phyloP scores from a whole-genome alignment of 2,329 filamentous ascomycete genomes.

The Calonectria pauciramosa region DNA sequence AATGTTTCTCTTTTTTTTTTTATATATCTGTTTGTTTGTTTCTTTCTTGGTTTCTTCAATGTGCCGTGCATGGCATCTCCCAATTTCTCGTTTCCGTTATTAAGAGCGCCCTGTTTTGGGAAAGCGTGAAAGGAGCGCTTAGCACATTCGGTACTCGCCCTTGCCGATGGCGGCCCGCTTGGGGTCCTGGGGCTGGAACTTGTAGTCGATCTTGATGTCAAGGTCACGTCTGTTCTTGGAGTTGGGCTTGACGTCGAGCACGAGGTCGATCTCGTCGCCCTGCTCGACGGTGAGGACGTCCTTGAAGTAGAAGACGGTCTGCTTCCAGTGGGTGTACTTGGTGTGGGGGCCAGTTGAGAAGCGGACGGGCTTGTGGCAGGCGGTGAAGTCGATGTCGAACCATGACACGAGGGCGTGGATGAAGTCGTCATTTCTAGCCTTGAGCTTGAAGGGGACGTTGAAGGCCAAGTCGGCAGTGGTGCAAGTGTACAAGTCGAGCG shows the following conservation, averaged over 20 bases:
- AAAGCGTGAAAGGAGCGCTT: constrained; percentile 37
- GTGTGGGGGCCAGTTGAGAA: constrained; percentile 98
- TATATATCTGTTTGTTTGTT: not conserved
- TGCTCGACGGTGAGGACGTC: constrained; percentile 93
- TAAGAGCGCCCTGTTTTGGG: constrained; percentile 32
- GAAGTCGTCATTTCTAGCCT: constrained; percentile 89
- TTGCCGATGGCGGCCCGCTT: constrained; percentile 77
- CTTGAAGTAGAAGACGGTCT: constrained; percentile 97
- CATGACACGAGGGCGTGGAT: constrained; percentile 96
- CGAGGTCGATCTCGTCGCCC: constrained; percentile 82
- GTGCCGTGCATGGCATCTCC: not conserved
- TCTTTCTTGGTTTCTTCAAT: not conserved
- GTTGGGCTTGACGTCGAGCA: constrained; percentile 88
- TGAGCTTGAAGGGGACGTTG: constrained; percentile 81
- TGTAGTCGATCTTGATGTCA: constrained; percentile 90
- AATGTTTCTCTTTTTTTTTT: not conserved
- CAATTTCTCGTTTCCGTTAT: constrained; percentile 36
- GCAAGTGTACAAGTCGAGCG: constrained; percentile 94
- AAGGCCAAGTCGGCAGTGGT: constrained; percentile 88
- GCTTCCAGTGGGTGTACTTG: constrained; percentile 99
- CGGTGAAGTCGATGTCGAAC: constrained; percentile 99
- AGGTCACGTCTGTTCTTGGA: constrained; percentile 94
- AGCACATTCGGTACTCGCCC: constrained; percentile 87
- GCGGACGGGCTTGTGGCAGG: constrained; percentile 96
- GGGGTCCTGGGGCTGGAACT: constrained; percentile 81